Evolutionary conservation across 768 basidiomycete species (phyloP).

Genomic region (Amanita subjunquillea): DNA sequence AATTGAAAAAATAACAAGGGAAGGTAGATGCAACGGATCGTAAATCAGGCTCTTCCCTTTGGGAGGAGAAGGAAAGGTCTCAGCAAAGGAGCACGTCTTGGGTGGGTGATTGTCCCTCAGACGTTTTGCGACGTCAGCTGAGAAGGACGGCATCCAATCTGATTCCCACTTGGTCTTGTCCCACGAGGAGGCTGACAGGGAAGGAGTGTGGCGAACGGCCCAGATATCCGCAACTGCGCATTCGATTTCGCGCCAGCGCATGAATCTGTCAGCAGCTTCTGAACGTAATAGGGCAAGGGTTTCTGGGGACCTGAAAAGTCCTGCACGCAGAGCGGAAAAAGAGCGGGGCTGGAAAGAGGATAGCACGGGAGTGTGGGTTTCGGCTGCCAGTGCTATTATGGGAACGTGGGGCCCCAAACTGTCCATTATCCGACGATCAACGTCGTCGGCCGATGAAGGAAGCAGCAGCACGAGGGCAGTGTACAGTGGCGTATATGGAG

Average conservation of each 20-base stretch:
- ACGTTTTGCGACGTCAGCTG: conserved; percentile 46
- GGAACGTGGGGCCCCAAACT: conserved; percentile 44
- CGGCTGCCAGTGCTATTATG: conserved; percentile 39
- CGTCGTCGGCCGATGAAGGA: conserved; percentile 23
- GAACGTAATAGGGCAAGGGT: conserved; percentile 43
- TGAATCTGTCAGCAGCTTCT: conserved; percentile 61
- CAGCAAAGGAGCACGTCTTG: conserved; percentile 1
- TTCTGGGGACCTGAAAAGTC: conserved; percentile 57
- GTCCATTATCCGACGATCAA: conserved; percentile 35
- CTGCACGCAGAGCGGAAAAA: conserved; percentile 39
- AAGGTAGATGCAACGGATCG: conserved; percentile 62
- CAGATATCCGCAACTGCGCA: conserved; percentile 36
- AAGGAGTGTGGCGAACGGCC: not conserved
- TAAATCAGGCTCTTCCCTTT: conserved; percentile 17
- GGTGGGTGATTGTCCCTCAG: conserved; percentile 22
- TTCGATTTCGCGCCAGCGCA: conserved; percentile 66
- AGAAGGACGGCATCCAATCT: conserved; percentile 52
- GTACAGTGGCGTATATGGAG: conserved; percentile 46
- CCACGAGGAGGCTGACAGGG: conserved; percentile 25
- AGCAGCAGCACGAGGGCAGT: conserved; percentile 50
- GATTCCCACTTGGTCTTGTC: conserved; percentile 58
- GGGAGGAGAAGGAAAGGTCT: not conserved
- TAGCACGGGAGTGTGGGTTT: conserved; percentile 11
- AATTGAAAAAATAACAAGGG: conserved; percentile 47
- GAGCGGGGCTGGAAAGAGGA: conserved; percentile 50